These are phyloP conservation scores for Arxiozyma heterogenica DNA, from an alignment of 1,139 yeast genomes.

Conservation along the genomic window DNA sequence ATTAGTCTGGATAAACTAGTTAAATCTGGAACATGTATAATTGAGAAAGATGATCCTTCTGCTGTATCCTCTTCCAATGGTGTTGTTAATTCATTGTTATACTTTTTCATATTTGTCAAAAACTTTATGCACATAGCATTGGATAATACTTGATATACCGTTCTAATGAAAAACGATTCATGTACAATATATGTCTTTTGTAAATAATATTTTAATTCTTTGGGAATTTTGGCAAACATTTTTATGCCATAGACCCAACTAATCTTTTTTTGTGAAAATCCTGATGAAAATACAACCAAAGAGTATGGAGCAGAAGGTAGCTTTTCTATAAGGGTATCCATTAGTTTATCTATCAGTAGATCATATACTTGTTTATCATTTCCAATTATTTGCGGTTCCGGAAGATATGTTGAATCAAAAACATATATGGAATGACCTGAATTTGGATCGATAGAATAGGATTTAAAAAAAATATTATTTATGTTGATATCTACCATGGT, in stretches of 20 bases:
- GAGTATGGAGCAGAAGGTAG: conserved; percentile 54
- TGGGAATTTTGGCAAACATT: conserved; percentile 62
- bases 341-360: conserved; percentile 34
- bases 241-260: conserved; percentile 73
- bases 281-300: conserved; percentile 68
- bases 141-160: conserved; percentile 63
- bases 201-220: conserved; percentile 45
- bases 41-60: conserved; percentile 14
- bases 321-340: conserved; percentile 30
- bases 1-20: conserved; percentile 54
- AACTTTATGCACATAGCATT: conserved; percentile 48
- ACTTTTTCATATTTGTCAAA: conserved; percentile 15
- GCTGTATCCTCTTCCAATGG: conserved; percentile 8
- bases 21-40: conserved; percentile 35
- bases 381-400: conserved; percentile 36
- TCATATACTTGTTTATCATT: conserved; percentile 32
- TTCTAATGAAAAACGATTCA: conserved; percentile 83
- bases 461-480: conserved; percentile 47
- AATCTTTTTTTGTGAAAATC: conserved; percentile 48
- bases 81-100: not conserved
- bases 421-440: conserved; percentile 59
- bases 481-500: conserved; percentile 31
- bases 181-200: conserved; percentile 71
- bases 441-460: conserved; percentile 51
- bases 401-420: conserved; percentile 68